Evolutionary conservation across 2,329 filamentous ascomycete genomes (phyloP).

Genomic region (Pestalotiopsis fici): DNA sequence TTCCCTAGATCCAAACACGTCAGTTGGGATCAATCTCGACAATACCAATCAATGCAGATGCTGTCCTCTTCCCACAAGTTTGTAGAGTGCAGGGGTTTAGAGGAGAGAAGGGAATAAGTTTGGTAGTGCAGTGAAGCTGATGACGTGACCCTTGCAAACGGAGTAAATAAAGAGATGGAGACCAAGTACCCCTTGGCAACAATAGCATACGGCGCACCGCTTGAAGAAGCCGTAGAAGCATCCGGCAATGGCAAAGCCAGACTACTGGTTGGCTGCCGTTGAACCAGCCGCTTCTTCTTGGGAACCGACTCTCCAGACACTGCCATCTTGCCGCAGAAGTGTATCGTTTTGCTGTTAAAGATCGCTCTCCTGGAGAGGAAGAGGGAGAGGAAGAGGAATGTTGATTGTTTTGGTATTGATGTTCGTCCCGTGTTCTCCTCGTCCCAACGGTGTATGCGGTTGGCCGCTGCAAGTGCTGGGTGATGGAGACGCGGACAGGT

Average conservation of each 20-base stretch:
- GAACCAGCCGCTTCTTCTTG: constrained; percentile 4
- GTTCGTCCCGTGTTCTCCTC: background rate
- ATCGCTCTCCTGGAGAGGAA: background rate
- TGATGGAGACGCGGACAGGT: background rate
- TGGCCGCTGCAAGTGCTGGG: background rate
- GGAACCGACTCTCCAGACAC: background rate
- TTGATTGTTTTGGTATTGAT: background rate
- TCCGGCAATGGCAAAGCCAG: background rate
- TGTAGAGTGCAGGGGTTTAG: background rate
- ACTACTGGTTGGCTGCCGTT: background rate
- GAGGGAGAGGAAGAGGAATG: background rate
- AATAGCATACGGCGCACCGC: constrained; percentile 22
- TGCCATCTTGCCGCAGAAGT: background rate
- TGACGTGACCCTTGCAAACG: constrained; percentile 2
- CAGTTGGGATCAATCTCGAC: constrained; percentile 17
- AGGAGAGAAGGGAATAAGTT: background rate
- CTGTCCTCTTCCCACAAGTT: no score
- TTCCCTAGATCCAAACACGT: constrained; percentile 47
- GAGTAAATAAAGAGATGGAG: background rate
- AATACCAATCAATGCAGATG: background rate
- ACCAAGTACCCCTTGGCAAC: constrained; percentile 25
- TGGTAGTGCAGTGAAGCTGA: background rate
- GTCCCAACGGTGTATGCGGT: background rate
- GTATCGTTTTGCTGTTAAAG: background rate
- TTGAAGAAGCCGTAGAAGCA: background rate